Evolutionary conservation across 768 basidiomycete genomes (phyloP).

Genomic region (Mycena rebaudengoi): DNA sequence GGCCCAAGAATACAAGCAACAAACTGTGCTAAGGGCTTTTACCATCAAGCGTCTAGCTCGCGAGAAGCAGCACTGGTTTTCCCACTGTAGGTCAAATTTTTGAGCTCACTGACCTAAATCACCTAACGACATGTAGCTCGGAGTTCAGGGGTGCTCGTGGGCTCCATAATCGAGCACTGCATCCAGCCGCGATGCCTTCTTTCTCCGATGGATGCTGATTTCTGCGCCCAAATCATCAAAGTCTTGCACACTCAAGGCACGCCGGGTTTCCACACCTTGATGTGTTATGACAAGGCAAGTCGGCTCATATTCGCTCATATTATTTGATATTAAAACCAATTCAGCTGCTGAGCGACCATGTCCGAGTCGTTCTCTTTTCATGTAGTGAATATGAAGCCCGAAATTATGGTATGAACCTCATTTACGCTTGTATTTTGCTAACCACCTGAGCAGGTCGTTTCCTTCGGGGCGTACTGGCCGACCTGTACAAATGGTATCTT

Average conservation of each 20-base stretch:
- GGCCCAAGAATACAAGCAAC: conserved; percentile 78
- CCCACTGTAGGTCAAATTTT: conserved; percentile 70
- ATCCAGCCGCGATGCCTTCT: conserved; percentile 90
- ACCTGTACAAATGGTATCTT: conserved; percentile 81
- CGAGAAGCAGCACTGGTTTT: conserved; percentile 88
- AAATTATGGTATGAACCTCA: conserved; percentile 77
- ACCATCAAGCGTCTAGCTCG: conserved; percentile 79
- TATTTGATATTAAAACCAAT: conserved; percentile 5
- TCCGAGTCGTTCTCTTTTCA: conserved; percentile 87
- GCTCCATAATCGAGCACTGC: conserved; percentile 86
- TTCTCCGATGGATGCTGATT: conserved; percentile 98
- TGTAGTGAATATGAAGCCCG: conserved; percentile 97
- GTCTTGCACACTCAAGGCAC: conserved; percentile 90
- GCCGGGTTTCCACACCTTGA: conserved; percentile 84
- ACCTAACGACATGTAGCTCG: conserved; percentile 51
- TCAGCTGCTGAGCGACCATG: conserved; percentile 85
- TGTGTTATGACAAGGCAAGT: conserved; percentile 83
- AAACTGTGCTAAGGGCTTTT: conserved; percentile 73
- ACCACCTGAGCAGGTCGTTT: conserved; percentile 86
- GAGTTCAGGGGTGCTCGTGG: conserved; percentile 58
- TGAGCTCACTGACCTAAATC: no score
- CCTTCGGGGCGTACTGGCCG: conserved; percentile 77
- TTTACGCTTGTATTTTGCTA: neutral
- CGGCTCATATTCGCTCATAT: neutral
- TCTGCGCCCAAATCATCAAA: conserved; percentile 90